Evolutionary conservation across 192 early-diverging fungal genomes (phyloP), one percentile per base, ranked within the genome.

Genomic region (Backusella tarrabulga): DNA sequence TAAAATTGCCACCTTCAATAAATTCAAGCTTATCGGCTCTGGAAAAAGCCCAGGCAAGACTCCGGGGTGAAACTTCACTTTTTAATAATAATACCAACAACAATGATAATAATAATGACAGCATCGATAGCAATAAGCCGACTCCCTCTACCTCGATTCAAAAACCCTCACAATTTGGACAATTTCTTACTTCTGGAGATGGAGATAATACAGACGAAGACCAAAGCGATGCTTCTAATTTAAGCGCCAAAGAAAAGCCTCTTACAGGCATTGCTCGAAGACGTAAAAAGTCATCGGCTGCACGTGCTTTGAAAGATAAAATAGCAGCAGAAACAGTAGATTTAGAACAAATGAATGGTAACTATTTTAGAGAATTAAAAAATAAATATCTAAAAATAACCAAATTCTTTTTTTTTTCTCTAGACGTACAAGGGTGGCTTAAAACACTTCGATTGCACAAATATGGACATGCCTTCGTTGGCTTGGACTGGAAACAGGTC

Each of bases 341-440:
- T 68, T 82, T 82, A 63, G 80, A 78, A 2, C 46, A 78, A 8
- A 82, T 82, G 80, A 67, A 75, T 56, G 78, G 78, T 79, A 79
- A 38, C 56, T 29, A 34, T 44, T 40, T 29, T 36, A 56, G 23
- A 38, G 17, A 0, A 46, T 54, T 71, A 42, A 21, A 67, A 67
- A 29, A 75, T 26, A 44, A 41, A 14, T 15, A 14, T 63, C 56
- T 63, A 63, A 63, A 63, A 63, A 63, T 63, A 63, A 63, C 44
- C 21, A 60, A 34, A 36, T 2, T 67, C 19, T 42, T 67, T n/a
- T 1, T 42, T 50, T n/a, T 26, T 14, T 14, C 46, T 50, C 6
- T n/a, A 50, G 80, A 82, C 60, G 80, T 82, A n/a, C 80, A 82
- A 50, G 71, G 46, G 12, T 82, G 80, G 80, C 41, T 82, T 19